Base-by-base conservation (phyloP, 306 rosid species). In the Phaseolus lunatus region DNA sequence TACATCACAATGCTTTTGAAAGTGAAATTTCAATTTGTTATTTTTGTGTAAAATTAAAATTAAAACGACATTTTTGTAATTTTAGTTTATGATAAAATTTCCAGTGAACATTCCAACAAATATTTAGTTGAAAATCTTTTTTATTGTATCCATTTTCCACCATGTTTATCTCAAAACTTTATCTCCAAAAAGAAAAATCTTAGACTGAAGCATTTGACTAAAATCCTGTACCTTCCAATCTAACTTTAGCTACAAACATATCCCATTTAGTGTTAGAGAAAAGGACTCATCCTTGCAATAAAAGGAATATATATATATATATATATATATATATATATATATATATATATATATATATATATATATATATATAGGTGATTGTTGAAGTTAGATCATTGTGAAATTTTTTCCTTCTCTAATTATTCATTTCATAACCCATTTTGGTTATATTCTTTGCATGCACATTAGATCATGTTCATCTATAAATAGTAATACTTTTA, bases 401-500 rank as follows among this genome's bases (percentile, higher is more conserved):
- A 62, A 29, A 29, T 33, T n/a, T 27, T 61, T 45, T 44, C 5
- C 19, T 62, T 62, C 23, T 43, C 47, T 0, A 11, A 15, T 58
- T 59, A 20, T 31, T 63, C 29, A 47, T 48, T 76, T 47, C 52
- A 10, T 49, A 22, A 35, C 44, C 72, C 14, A 1, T 35, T 35
- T 0, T 35, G 13, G 73, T 49, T 9, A 11, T 27, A 74, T 59
- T 35, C 70, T 23, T 10, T 39, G 54, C 14, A 4, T 56, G 3
- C 79, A 19, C 13, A 47, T 18, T 47, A 29, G 18, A 45, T 52
- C 14, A 52, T 50, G 52, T 62, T 23, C 18, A 33, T 35, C 29
- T 47, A 15, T 22, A 70, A 69, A 70, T 70, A 52, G 54, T 24
- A 58, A 3, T 8, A 19, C 22, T 16, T 48, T 59, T 61, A 59